Base-by-base conservation (phyloP, 441 rosid genomes). In the Viola pubescens region DNA sequence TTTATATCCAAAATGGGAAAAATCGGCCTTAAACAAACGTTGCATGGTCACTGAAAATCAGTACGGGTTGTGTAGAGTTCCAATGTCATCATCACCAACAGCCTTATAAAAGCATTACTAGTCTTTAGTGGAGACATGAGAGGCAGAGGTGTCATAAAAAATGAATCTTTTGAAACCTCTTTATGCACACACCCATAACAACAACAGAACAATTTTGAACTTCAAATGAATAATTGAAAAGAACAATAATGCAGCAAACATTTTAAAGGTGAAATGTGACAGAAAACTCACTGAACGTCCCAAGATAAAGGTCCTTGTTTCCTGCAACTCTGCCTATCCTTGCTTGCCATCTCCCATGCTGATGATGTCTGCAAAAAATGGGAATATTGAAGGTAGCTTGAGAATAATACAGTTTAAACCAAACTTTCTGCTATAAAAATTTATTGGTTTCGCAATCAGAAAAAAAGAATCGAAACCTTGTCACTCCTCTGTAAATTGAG, bases 301-400 rank as follows among this genome's bases (percentile, higher is more conserved):
- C 98, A 6, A 91, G 87, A 75, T 91, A 91, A 73, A 91, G 97
- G 67, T 91, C 96, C 76, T 91, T 91, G 82, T 91, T 91, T 67
- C 98, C 98, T 2, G 96, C 95, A 51, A 91, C 98, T 56, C 97
- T 82, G 26, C 98, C 98, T 41, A 91, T 89, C 72, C 98, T 77
- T 56, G 98, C 96, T 76, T 91, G 96, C 98, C 98, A 91, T 73
- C 98, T 84, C 48, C 98, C 98, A 72, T 92, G 96, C 68, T 92
- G 98, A 69, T 92, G 98, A 72, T 91, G 98, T 65, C 98, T 91
- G 61, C 52, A 48, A 4, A 59, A 51, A 5, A 58, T 42, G 10
- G 3, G 4, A 54, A 5, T 3, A 46, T 48, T 12, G 26, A 14
- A 48, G 37, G n/a, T 48, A 38, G 41, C 5, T 52, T 46, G 60